Conservation (phyloP, 768 basidiomycete species). For the Tulasnella calospora region DNA sequence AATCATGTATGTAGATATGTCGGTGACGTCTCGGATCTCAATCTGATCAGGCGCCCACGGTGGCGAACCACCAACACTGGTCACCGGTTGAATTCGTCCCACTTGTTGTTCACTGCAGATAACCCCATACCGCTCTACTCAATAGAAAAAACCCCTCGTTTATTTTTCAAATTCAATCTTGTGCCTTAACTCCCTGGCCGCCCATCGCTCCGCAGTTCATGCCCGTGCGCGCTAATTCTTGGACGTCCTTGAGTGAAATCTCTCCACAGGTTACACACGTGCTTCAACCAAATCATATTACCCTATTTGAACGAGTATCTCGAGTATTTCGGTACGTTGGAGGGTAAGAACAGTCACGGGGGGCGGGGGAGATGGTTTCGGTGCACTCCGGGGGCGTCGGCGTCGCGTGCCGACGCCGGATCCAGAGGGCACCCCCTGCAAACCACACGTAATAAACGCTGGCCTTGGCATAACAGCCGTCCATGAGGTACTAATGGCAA, state of each 20-base stretch:
- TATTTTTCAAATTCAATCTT: not conserved
- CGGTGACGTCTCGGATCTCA: too few species aligned
- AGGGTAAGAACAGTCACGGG: not conserved
- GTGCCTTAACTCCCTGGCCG: not conserved
- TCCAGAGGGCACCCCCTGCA: not conserved
- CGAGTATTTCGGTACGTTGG: not conserved
- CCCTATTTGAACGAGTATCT: not conserved
- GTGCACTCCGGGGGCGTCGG: not conserved
- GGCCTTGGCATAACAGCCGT: not conserved
- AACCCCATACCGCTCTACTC: not conserved
- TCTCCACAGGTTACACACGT: not conserved
- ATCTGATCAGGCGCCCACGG: not conserved
- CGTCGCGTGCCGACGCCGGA: not conserved
- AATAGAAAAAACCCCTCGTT: not conserved
- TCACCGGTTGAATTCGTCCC: not conserved
- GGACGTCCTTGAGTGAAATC: not conserved
- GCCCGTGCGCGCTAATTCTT: not conserved
- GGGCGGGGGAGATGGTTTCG: not conserved
- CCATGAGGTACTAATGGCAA: not conserved
- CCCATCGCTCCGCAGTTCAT: not conserved
- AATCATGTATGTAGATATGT: too few species aligned
- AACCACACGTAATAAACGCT: not conserved
- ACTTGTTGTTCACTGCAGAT: not conserved
- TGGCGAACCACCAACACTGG: not conserved
- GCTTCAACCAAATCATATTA: not conserved